A percentile compares a stretch with the other conserved stretches of the same genome.
Conservation (phyloP, 345 rosid species). For the Balakata baccata region DNA sequence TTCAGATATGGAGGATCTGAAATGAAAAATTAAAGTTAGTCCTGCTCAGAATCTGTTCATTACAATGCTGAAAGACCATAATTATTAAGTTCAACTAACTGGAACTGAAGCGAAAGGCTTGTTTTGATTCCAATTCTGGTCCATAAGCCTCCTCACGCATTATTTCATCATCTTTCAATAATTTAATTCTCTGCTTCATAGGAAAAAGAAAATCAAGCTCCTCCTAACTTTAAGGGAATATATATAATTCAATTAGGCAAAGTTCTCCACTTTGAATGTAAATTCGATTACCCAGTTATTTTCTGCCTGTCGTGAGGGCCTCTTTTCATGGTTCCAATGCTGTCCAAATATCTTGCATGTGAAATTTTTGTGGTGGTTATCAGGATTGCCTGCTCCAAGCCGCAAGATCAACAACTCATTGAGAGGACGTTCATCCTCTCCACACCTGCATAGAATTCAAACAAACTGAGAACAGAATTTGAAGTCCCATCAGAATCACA, state of each 20-base stretch:
- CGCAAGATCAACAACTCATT: conserved; percentile 58
- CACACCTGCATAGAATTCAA: conserved; percentile 39
- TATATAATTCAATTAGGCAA: no score
- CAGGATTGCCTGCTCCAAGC: conserved; percentile 41
- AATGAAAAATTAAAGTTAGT: neutral
- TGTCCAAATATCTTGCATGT: conserved; percentile 40
- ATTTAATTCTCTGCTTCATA: conserved; percentile 28
- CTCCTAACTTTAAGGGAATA: neutral
- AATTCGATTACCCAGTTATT: conserved; percentile 26
- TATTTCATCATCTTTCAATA: conserved; percentile 13
- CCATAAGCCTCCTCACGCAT: conserved; percentile 21
- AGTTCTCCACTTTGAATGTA: neutral
- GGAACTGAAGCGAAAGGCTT: conserved; percentile 31
- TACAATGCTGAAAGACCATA: neutral
- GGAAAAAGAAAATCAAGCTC: conserved; percentile 4
- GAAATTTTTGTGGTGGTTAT: conserved; percentile 33
- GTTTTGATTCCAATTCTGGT: conserved; percentile 30
- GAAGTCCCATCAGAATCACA: neutral
- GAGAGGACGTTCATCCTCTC: conserved; percentile 74
- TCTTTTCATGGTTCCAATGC: conserved; percentile 45
- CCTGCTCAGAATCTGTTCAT: neutral
- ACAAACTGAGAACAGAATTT: neutral
- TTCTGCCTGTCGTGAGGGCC: conserved; percentile 29
- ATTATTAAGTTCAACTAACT: conserved; percentile 28
- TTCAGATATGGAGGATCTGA: conserved; percentile 40